phyloP scores from a whole-genome alignment of 176 grass and related monocot genomes.

The Musa troglodytarum region DNA sequence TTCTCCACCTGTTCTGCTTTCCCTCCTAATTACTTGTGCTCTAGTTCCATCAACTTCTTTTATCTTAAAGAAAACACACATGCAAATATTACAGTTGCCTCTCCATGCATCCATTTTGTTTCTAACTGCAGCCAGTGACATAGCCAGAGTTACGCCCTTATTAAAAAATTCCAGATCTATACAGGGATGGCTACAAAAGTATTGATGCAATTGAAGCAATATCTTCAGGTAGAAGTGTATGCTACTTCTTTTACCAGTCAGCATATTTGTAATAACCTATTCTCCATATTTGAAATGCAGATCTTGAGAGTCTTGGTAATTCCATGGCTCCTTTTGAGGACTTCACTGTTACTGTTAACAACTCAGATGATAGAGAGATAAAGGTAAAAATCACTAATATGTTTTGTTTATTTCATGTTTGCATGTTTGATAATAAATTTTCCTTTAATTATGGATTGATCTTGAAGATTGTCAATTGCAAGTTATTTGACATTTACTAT shows the following conservation, averaged over 20 bases:
- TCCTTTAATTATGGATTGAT: background rate
- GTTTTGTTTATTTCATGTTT: slow-evolving; percentile 2
- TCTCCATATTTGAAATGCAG: slow-evolving; percentile 25
- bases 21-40: too few species aligned
- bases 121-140: too few species aligned
- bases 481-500: slow-evolving; percentile 7
- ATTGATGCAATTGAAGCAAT: slow-evolving; percentile 24
- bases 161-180: background rate
- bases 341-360: slow-evolving; percentile 27
- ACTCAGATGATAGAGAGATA: slow-evolving; percentile 31
- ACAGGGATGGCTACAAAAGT: slow-evolving; percentile 26
- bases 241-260: background rate
- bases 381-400: slow-evolving; percentile 29
- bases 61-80: too few species aligned
- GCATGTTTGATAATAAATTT: background rate
- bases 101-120: too few species aligned
- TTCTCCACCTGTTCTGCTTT: too few species aligned
- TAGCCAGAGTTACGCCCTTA: too few species aligned
- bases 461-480: slow-evolving; percentile 10
- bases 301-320: slow-evolving; percentile 16
- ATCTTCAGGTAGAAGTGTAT: slow-evolving; percentile 30
- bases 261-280: slow-evolving; percentile 1
- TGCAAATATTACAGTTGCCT: too few species aligned
- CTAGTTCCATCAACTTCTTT: too few species aligned
- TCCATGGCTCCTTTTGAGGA: slow-evolving; percentile 13